These are phyloP conservation scores for Thecaphora thlaspeos DNA, from an alignment of 1,284 basidiomycete species.

Conservation along the genomic window DNA sequence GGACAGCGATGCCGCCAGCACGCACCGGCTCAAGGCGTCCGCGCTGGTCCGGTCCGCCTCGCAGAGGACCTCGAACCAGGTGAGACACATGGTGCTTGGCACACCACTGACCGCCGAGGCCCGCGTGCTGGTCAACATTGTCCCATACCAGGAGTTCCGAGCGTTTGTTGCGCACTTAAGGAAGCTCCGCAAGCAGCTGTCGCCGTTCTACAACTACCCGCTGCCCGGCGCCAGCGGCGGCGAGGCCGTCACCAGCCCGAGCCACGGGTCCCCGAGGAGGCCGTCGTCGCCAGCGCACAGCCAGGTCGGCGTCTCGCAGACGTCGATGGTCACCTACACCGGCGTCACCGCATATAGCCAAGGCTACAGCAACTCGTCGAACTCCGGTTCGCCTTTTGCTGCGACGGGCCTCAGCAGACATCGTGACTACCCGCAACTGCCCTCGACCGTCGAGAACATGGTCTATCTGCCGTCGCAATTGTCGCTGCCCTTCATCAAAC, in stretches of 20 bases:
- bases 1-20: conserved; percentile 30
- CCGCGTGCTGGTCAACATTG: conserved; percentile 49
- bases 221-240: conserved; percentile 7
- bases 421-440: conserved; percentile 65
- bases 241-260: conserved; percentile 8
- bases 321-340: conserved; percentile 7
- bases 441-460: conserved; percentile 47
- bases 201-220: conserved; percentile 47
- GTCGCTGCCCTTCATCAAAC: conserved; percentile 77
- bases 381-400: conserved; percentile 32
- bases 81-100: background rate
- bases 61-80: conserved; percentile 16
- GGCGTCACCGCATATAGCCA: conserved; percentile 34
- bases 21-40: conserved; percentile 29
- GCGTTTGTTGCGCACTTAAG: conserved; percentile 79
- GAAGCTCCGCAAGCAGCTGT: conserved; percentile 63
- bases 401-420: conserved; percentile 66
- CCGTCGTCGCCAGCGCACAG: too few species aligned
- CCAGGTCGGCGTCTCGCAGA: too few species aligned
- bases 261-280: too few species aligned
- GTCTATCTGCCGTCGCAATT: conserved; percentile 56
- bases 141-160: conserved; percentile 82
- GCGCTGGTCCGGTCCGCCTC: conserved; percentile 23
- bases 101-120: conserved; percentile 14
- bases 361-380: conserved; percentile 10